Evolutionary conservation across 805 yeast genomes (phyloP), one percentile per base, ranked within the genome.

Genomic region (Maudiozyma saulgeensis): DNA sequence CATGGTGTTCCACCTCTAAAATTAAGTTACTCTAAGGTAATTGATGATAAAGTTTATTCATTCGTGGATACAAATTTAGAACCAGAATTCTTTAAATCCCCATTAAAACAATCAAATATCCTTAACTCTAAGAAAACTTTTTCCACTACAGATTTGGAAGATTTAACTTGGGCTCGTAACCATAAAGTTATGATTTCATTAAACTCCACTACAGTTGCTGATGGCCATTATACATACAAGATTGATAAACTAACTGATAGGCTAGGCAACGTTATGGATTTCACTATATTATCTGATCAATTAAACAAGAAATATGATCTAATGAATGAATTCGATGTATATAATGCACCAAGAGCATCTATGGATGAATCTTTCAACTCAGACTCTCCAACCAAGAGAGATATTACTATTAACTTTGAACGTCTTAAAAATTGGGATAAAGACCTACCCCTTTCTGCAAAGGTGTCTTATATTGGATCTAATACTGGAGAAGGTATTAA

Each of bases 1-100:
- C 66, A 71, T 18, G 97, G 98, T 47, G 85, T 88, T 1, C 82
- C 91, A 0, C 98, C 99, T 0, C 65, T 85, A 50, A 76, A 76
- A 21, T 67, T 85, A 35, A 69, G 72, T 41, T 83, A 82, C 59
- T 75, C 74, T 43, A 80, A 79, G 51, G 56, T 70, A 15, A 62
- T 75, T 21, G 67, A 68, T 49, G 70, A 62, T 26, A 58, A 68
- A 23, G 45, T 48, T 9, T 53, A 56, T 26, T 49, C 56, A 1
- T 63, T 49, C 45, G 60, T 59, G n/a, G 77, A 76, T 47, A 74
- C 74, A 43, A 68, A 73, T 41, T 56, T 76, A 23, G 77, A 74
- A 48, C 84, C 85, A 1, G 78, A 75, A 43, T 66, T 64, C 42
- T 74, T 78, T 49, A 63, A 68, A 21, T 77, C 82, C 11, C 84